Evolutionary conservation across 257 asterid species (phyloP).

Genomic region (Schizonepeta tenuifolia): DNA sequence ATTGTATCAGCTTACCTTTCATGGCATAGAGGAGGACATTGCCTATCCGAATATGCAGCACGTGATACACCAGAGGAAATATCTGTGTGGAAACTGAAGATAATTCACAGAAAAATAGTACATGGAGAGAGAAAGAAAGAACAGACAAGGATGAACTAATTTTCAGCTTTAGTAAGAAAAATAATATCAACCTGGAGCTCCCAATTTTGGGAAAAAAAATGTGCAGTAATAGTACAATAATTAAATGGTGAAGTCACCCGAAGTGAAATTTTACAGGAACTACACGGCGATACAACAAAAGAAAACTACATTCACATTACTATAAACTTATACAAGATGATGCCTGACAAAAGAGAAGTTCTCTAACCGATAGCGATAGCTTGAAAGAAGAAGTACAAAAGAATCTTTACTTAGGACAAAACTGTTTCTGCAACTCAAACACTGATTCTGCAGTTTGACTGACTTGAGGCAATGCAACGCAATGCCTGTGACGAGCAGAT

Average conservation of each 20-base stretch:
- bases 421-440: conserved; percentile 24
- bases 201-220: conserved; percentile 13
- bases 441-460: conserved; percentile 30
- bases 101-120: background rate
- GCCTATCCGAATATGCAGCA: background rate
- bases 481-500: background rate
- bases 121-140: background rate
- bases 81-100: background rate
- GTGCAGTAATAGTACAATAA: conserved; percentile 17
- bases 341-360: conserved; percentile 21
- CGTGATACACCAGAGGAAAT: background rate
- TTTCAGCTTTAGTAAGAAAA: background rate
- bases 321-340: conserved; percentile 28
- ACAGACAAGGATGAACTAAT: background rate
- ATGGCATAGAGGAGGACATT: background rate
- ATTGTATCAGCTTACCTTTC: background rate
- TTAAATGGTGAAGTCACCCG: conserved; percentile 17
- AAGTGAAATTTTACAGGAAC: conserved; percentile 30
- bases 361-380: conserved; percentile 24
- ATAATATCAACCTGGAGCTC: conserved; percentile 15
- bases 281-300: conserved; percentile 26
- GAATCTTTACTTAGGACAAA: conserved; percentile 20
- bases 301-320: conserved; percentile 27
- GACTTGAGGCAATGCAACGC: conserved; percentile 26
- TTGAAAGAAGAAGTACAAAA: conserved; percentile 17